Evolutionary conservation across 192 early-diverging fungal species (phyloP).

Genomic region (Dimargaris cristalligena): DNA sequence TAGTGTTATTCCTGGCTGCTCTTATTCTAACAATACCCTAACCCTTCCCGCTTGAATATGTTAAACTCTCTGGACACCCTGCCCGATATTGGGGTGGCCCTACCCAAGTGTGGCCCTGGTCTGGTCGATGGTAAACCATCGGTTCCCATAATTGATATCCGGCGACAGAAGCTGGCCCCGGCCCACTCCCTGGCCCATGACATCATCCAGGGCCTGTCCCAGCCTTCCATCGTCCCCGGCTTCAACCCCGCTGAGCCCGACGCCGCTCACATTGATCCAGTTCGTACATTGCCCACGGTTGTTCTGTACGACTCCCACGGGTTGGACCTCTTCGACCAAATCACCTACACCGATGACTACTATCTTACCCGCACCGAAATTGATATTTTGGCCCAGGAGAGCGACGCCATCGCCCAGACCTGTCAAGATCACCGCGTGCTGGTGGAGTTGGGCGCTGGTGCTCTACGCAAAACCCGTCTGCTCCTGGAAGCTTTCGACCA

Average conservation of each 20-base stretch:
- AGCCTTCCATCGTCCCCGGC: neutral
- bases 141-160: no score
- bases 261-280: neutral
- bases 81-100: no score
- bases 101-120: no score
- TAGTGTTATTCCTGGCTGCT: no score
- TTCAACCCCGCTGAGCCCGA: neutral
- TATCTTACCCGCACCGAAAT: conserved; percentile 77
- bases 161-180: no score
- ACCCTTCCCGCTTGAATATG: no score
- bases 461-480: conserved; percentile 75
- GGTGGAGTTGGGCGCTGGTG: conserved; percentile 80
- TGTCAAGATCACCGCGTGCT: conserved; percentile 50
- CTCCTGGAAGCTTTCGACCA: conserved; percentile 57
- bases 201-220: neutral
- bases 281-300: conserved; percentile 42
- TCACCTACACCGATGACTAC: conserved; percentile 75
- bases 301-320: conserved; percentile 74
- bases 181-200: no score
- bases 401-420: conserved; percentile 39
- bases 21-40: no score
- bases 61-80: no score
- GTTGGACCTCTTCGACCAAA: conserved; percentile 75
- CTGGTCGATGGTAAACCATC: no score
- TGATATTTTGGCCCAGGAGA: conserved; percentile 50